Conservation (phyloP, 164 flowering plant genomes). For the Stephania cephalantha region DNA sequence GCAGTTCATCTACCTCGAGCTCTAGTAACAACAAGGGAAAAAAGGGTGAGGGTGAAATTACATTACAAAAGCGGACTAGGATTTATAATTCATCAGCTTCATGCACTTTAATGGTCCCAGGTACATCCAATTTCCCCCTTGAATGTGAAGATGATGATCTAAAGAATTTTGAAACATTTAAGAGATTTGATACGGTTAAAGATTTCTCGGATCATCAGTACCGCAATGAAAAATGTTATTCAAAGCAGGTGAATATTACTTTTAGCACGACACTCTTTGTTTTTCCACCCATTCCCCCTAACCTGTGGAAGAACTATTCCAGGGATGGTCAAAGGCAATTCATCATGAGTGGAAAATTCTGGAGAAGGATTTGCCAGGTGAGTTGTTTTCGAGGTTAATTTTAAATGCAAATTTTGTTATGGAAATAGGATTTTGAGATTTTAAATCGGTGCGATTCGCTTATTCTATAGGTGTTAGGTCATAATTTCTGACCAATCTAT, state of each 20-base stretch:
- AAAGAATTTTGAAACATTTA: constrained; percentile 24
- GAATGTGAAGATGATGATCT: constrained; percentile 15
- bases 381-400: not conserved
- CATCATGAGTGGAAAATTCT: constrained; percentile 31
- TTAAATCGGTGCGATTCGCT: not conserved
- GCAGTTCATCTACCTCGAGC: constrained; percentile 18
- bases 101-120: constrained; percentile 18
- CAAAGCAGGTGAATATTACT: constrained; percentile 21
- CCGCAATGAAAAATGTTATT: not conserved
- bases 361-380: constrained; percentile 30
- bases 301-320: constrained; percentile 2
- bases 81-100: constrained; percentile 9
- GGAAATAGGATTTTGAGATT: not conserved
- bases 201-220: constrained; percentile 46
- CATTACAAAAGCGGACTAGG: constrained; percentile 1
- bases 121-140: not conserved
- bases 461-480: no score
- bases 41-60: constrained; percentile 6
- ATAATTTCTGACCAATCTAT: no score
- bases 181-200: constrained; percentile 39
- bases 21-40: constrained; percentile 2
- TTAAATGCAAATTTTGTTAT: not conserved
- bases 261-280: not conserved
- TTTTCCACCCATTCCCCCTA: not conserved
- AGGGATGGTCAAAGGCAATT: constrained; percentile 24